Percentiles rank a stretch among this genome's conserved stretches.
Evolutionary conservation across 208 protist genomes (phyloP).

Genomic region (Plasmodiophora brassicae): DNA sequence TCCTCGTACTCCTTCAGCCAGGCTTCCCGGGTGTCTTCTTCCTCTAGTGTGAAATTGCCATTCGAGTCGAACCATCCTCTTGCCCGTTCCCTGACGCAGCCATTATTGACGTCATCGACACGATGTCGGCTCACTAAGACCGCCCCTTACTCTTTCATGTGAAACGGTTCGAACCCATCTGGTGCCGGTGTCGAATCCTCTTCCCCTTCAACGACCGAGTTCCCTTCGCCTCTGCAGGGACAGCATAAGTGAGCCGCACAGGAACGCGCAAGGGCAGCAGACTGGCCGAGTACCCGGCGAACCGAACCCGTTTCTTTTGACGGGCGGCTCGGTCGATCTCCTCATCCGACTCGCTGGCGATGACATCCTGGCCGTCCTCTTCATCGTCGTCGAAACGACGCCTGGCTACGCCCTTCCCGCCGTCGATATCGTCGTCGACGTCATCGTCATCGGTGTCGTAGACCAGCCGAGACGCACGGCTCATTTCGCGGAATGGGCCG

Average conservation of each 20-base stretch:
- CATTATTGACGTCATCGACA: neutral
- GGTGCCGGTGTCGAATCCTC: neutral
- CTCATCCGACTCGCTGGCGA: neutral
- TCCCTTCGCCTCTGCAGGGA: neutral
- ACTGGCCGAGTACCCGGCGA: neutral
- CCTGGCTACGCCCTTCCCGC: neutral
- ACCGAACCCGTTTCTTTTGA: neutral
- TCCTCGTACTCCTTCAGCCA: neutral
- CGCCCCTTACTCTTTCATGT: conserved; percentile 8
- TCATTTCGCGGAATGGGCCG: too few species aligned
- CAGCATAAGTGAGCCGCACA: neutral
- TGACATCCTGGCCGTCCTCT: neutral
- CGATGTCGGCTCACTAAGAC: neutral
- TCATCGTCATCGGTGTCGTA: neutral
- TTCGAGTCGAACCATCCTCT: neutral
- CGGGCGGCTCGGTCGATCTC: neutral
- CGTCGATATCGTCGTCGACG: neutral
- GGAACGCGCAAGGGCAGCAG: neutral
- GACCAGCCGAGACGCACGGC: too few species aligned
- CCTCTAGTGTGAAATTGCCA: conserved; percentile 3
- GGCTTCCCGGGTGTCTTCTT: neutral
- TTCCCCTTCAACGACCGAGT: neutral
- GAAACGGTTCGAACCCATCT: neutral
- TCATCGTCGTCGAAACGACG: neutral
- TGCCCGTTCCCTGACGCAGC: neutral